A percentile compares a stretch with the other conserved stretches of the same genome.
These are phyloP conservation scores for Plenodomus biglobosus DNA, from an alignment of 2,329 filamentous ascomycete species.

Conservation along the genomic window DNA sequence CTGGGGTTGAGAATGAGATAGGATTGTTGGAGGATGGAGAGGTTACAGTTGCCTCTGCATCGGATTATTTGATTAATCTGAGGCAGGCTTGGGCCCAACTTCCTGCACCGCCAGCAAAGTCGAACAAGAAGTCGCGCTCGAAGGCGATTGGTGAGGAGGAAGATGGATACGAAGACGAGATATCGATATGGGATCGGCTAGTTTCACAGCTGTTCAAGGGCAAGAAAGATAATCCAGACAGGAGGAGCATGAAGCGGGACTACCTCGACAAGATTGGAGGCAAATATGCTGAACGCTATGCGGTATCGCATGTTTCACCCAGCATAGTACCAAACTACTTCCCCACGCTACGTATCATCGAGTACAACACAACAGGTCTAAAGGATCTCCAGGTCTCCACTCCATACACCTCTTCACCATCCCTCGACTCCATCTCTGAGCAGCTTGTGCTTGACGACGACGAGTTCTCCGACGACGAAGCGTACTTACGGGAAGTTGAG, in stretches of 20 bases:
- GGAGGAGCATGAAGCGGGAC: constrained; percentile 54
- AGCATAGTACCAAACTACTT: constrained; percentile 94
- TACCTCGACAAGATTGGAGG: constrained; percentile 72
- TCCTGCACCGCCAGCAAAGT: constrained; percentile 50
- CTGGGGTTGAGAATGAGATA: constrained; percentile 32
- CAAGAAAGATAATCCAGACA: constrained; percentile 20
- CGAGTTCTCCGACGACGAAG: constrained; percentile 27
- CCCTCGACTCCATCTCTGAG: not conserved
- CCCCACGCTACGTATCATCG: constrained; percentile 83
- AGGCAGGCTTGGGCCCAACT: constrained; percentile 76
- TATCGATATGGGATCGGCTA: constrained; percentile 25
- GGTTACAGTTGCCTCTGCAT: constrained; percentile 67
- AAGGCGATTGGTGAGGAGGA: constrained; percentile 15
- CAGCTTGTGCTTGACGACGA: constrained; percentile 12
- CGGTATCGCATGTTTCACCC: constrained; percentile 76
- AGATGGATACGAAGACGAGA: constrained; percentile 12
- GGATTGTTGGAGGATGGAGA: constrained; percentile 46
- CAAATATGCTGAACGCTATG: constrained; percentile 80
- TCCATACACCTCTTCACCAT: constrained; percentile 1
- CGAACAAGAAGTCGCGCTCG: constrained; percentile 17
- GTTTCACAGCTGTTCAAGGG: constrained; percentile 11
- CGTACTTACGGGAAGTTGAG: constrained; percentile 47
- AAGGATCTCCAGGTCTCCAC: constrained; percentile 50
- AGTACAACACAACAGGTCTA: constrained; percentile 87
- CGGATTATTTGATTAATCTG: constrained; percentile 77